phyloP scores from a whole-genome alignment of 345 rosid species.

The Lumnitzera racemosa region DNA sequence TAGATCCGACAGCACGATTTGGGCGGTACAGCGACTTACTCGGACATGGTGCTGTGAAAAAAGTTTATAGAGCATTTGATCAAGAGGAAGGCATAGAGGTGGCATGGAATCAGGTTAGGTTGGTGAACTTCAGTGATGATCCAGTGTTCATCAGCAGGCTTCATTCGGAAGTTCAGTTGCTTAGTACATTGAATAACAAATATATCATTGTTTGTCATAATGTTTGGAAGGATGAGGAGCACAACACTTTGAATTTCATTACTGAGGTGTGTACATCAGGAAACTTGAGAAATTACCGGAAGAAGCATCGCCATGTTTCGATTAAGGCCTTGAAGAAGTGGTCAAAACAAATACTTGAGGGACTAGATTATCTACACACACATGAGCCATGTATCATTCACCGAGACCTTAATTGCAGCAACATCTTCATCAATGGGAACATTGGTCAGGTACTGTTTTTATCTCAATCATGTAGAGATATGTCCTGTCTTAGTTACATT shows the following conservation, averaged over 20 bases:
- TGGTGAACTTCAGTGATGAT: conserved; percentile 40
- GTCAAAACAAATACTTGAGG: conserved; percentile 59
- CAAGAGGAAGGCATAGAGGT: conserved; percentile 73
- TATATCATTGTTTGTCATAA: conserved; percentile 54
- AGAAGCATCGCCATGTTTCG: conserved; percentile 62
- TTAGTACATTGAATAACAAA: conserved; percentile 46
- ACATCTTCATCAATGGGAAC: conserved; percentile 65
- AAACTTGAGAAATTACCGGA: conserved; percentile 52
- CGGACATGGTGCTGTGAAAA: conserved; percentile 60
- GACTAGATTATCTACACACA: conserved; percentile 53
- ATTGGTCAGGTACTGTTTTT: conserved; percentile 38
- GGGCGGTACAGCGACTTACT: conserved; percentile 54
- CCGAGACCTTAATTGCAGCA: conserved; percentile 63
- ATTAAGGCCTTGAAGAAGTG: conserved; percentile 65
- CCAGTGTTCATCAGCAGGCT: conserved; percentile 44
- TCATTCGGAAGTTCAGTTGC: conserved; percentile 53
- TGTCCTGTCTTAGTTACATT: not conserved
- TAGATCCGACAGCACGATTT: conserved; percentile 56
- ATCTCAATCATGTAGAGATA: not conserved
- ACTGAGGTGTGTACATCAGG: conserved; percentile 73
- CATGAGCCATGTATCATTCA: conserved; percentile 70
- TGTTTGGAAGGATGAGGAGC: conserved; percentile 47
- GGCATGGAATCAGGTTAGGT: conserved; percentile 67
- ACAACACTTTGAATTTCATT: conserved; percentile 46
- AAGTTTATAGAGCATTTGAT: conserved; percentile 69